These are phyloP conservation scores for Epichloe hybrida DNA, from an alignment of 2,329 filamentous ascomycete species.

Conservation along the genomic window DNA sequence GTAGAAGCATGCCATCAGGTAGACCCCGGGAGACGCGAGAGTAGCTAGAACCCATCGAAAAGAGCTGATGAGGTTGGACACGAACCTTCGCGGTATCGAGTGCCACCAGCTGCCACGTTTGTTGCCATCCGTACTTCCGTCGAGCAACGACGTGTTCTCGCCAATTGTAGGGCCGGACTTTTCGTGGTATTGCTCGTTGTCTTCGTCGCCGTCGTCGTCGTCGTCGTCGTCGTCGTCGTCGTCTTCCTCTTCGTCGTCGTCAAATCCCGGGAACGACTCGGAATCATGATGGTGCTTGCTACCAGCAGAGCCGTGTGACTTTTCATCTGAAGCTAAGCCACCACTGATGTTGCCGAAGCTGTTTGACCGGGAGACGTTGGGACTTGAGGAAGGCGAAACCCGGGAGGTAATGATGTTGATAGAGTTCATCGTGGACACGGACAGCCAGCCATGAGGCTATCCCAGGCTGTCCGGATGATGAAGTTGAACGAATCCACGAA, in stretches of 20 bases:
- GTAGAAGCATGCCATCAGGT: conserved; percentile 71
- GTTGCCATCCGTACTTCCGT: conserved; percentile 20
- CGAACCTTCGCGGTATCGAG: conserved; percentile 53
- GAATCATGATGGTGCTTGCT: conserved; percentile 20
- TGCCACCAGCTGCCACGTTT: conserved; percentile 36
- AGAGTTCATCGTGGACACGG: conserved; percentile 73
- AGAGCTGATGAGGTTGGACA: conserved; percentile 58
- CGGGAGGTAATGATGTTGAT: conserved; percentile 84
- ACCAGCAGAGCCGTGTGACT: conserved; percentile 20
- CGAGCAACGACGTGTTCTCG: conserved; percentile 55
- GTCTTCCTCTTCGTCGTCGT: conserved; percentile 25
- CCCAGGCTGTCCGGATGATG: conserved; percentile 1
- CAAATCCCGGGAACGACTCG: conserved; percentile 23
- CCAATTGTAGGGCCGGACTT: conserved; percentile 16
- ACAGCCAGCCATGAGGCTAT: conserved; percentile 39
- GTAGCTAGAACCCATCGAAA: conserved; percentile 68
- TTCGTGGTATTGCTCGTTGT: conserved; percentile 26
- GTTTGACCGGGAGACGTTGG: conserved; percentile 44
- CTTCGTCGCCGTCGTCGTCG: conserved; percentile 24
- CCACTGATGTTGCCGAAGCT: conserved; percentile 42
- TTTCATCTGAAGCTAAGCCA: conserved; percentile 30
- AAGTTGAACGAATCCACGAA: not conserved
- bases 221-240: conserved; percentile 24
- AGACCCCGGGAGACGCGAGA: conserved; percentile 66
- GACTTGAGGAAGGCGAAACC: conserved; percentile 50